Conservation (phyloP, 345 rosid species). For the Aquilaria yunnanensis region DNA sequence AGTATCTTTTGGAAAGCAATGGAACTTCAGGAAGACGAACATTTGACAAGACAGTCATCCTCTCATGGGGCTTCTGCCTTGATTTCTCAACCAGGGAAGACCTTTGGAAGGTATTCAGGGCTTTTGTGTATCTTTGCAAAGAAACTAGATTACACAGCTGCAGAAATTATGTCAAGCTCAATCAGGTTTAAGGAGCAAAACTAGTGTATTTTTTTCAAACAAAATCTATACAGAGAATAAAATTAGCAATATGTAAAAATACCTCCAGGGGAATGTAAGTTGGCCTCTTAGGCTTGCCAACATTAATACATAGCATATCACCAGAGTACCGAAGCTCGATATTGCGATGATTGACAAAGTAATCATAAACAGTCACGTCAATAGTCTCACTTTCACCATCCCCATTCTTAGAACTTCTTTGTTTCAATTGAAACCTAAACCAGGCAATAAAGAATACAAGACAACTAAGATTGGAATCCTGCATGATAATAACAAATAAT, state of each 20-base stretch:
- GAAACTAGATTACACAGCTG: conserved; percentile 77
- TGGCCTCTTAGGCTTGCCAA: conserved; percentile 75
- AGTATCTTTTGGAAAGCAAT: conserved; percentile 8
- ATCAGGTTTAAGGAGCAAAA: too few species aligned
- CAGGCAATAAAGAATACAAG: conserved; percentile 13
- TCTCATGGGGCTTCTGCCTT: conserved; percentile 88
- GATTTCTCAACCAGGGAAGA: conserved; percentile 84
- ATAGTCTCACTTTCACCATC: conserved; percentile 37
- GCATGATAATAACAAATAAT: not conserved
- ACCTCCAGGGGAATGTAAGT: conserved; percentile 59
- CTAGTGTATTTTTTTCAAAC: too few species aligned
- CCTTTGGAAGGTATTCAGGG: conserved; percentile 64
- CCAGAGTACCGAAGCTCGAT: conserved; percentile 59
- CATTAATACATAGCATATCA: conserved; percentile 60
- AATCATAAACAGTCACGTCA: conserved; percentile 60
- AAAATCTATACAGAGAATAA: not conserved
- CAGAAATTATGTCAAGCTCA: conserved; percentile 3
- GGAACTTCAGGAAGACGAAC: conserved; percentile 27
- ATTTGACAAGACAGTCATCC: conserved; percentile 62
- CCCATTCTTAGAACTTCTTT: conserved; percentile 25
- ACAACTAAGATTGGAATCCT: not conserved
- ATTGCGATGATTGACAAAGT: conserved; percentile 52
- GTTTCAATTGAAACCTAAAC: conserved; percentile 58
- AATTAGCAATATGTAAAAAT: not conserved
- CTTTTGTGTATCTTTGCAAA: conserved; percentile 84